These are phyloP conservation scores for Wickerhamomyces alni DNA, from an alignment of 805 yeast genomes.

Conservation along the genomic window DNA sequence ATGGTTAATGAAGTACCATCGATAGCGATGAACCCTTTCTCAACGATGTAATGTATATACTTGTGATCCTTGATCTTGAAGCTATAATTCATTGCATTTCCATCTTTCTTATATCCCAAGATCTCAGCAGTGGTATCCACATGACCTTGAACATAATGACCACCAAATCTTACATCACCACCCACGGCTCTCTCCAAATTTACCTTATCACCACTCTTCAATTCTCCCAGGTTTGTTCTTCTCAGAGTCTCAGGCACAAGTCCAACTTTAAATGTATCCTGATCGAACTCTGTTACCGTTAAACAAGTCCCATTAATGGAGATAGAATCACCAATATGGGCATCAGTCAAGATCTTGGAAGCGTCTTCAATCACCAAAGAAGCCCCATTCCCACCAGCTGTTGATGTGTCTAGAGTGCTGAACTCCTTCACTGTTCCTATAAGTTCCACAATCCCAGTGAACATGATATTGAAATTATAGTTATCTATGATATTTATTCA, in stretches of 20 bases:
- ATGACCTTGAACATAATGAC: constrained; percentile 97
- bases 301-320: constrained; percentile 85
- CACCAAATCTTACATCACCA: constrained; percentile 83
- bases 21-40: constrained; percentile 87
- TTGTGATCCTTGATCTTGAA: constrained; percentile 63
- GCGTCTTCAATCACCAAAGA: constrained; percentile 64
- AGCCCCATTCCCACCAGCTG: constrained; percentile 68
- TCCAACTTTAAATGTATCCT: constrained; percentile 73
- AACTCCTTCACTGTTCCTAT: constrained; percentile 63
- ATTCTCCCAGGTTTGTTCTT: constrained; percentile 66
- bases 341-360: constrained; percentile 60
- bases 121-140: constrained; percentile 84
- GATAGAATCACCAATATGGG: constrained; percentile 91
- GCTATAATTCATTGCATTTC: constrained; percentile 70
- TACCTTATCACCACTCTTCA: constrained; percentile 55
- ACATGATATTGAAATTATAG: no score
- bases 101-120: constrained; percentile 48
- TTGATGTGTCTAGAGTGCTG: constrained; percentile 38
- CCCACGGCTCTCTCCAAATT: constrained; percentile 89
- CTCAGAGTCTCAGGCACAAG: constrained; percentile 88
- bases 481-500: no score
- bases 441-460: constrained; percentile 88
- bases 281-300: constrained; percentile 79
- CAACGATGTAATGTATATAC: constrained; percentile 70
- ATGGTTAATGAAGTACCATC: constrained; percentile 94